Conservation (phyloP, 768 basidiomycete genomes). For the Leccinum arenicola region DNA sequence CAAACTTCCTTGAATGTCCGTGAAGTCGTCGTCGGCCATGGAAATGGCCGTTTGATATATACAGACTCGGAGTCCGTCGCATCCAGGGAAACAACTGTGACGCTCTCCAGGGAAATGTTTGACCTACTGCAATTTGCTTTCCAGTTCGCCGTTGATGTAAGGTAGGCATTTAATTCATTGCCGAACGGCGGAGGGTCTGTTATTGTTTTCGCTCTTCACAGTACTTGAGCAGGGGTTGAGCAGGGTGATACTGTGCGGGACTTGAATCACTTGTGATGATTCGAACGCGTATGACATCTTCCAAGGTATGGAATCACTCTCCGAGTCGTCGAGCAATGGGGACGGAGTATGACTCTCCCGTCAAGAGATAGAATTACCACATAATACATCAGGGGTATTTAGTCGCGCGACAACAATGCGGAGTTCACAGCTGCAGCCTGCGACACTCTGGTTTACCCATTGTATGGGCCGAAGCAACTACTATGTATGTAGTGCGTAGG, state of each 20-base stretch:
- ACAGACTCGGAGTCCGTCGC: background rate
- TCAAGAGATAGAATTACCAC: no score
- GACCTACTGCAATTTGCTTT: background rate
- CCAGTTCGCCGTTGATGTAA: background rate
- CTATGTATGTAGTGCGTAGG: background rate
- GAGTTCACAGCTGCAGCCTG: no score
- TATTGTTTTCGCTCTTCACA: background rate
- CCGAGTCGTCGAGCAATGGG: background rate
- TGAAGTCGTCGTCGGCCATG: background rate
- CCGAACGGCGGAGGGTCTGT: background rate
- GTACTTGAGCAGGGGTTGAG: background rate
- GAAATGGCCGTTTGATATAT: background rate
- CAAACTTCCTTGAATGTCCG: background rate
- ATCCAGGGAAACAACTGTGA: slow-evolving; percentile 48
- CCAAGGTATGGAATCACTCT: background rate
- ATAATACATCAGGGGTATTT: no score
- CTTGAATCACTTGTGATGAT: background rate
- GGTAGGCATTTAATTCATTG: background rate
- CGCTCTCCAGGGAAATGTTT: slow-evolving; percentile 43
- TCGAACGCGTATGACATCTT: background rate
- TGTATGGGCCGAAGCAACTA: background rate
- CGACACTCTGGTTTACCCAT: background rate
- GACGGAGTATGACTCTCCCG: no score
- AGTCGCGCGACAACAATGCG: no score
- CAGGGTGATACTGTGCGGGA: background rate